Evolutionary conservation across 169 alveolate species (phyloP).

Genomic region (Plasmodium gaboni): DNA sequence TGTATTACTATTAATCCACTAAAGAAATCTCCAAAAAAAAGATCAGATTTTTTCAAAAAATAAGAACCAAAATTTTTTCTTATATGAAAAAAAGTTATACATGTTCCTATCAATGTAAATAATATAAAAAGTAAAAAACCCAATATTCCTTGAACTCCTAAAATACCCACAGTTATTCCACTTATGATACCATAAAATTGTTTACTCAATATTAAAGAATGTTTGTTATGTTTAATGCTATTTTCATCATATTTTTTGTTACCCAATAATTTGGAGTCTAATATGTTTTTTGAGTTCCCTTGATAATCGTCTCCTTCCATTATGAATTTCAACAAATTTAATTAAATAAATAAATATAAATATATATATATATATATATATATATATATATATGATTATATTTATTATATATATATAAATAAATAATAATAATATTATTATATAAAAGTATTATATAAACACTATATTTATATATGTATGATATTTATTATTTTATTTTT

Average conservation of each 20-base stretch:
- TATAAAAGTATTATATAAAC: too few species aligned
- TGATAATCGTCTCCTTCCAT: slow-evolving; percentile 40
- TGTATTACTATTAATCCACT: slow-evolving; percentile 67
- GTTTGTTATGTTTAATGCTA: slow-evolving; percentile 42
- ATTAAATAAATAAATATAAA: background rate
- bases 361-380: too few species aligned
- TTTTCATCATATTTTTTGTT: slow-evolving; percentile 37
- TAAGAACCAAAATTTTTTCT: slow-evolving; percentile 20
- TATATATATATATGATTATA: background rate
- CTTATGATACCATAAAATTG: slow-evolving; percentile 72
- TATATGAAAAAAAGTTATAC: slow-evolving; percentile 64
- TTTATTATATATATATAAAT: too few species aligned
- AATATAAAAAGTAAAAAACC: slow-evolving; percentile 62
- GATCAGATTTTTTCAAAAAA: slow-evolving; percentile 41
- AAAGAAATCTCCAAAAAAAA: slow-evolving; percentile 36
- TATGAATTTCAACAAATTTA: background rate
- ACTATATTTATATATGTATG: too few species aligned
- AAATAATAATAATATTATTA: too few species aligned
- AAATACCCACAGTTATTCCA: slow-evolving; percentile 65
- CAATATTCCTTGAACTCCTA: slow-evolving; percentile 60
- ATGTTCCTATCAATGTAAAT: slow-evolving; percentile 48
- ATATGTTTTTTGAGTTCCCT: slow-evolving; percentile 15
- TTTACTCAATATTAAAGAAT: slow-evolving; percentile 49
- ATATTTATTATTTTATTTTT: too few species aligned
- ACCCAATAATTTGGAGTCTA: slow-evolving; percentile 36